These are phyloP conservation scores for Pseudoneurospora amorphoporcata DNA, from an alignment of 495 filamentous ascomycete genomes.

Conservation along the genomic window DNA sequence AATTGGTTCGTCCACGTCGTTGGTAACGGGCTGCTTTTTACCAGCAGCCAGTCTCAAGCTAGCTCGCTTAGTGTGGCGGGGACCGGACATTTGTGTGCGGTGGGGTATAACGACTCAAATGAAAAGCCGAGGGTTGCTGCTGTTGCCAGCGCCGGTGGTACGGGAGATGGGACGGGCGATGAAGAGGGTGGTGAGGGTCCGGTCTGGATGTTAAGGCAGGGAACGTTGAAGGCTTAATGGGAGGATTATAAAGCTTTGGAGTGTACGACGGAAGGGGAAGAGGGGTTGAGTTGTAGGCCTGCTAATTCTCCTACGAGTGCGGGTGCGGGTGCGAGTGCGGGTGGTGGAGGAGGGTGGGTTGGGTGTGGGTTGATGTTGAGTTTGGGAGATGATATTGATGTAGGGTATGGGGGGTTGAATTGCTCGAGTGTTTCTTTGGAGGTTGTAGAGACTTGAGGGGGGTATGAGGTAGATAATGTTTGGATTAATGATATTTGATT, in stretches of 20 bases:
- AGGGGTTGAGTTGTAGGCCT: slow-evolving; percentile 1
- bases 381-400: background rate
- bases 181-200: background rate
- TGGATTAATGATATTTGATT: no score
- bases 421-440: slow-evolving; percentile 2
- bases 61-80: slow-evolving; percentile 19
- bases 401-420: slow-evolving; percentile 3
- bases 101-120: slow-evolving; percentile 3
- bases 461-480: no score
- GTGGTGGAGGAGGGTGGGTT: slow-evolving; percentile 1
- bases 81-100: slow-evolving; percentile 14
- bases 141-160: slow-evolving; percentile 5
- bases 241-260: slow-evolving; percentile 6
- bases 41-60: background rate
- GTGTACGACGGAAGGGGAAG: background rate
- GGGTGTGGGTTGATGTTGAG: slow-evolving; percentile 12
- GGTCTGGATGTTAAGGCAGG: background rate
- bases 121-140: slow-evolving; percentile 2
- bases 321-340: background rate
- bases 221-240: background rate
- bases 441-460: background rate
- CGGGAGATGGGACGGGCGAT: background rate
- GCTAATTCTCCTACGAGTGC: background rate
- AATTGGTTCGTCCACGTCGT: slow-evolving; percentile 18
- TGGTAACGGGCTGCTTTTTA: slow-evolving; percentile 17